Evolutionary conservation across 257 asterid genomes (phyloP).

Genomic region (Plantago ovata): DNA sequence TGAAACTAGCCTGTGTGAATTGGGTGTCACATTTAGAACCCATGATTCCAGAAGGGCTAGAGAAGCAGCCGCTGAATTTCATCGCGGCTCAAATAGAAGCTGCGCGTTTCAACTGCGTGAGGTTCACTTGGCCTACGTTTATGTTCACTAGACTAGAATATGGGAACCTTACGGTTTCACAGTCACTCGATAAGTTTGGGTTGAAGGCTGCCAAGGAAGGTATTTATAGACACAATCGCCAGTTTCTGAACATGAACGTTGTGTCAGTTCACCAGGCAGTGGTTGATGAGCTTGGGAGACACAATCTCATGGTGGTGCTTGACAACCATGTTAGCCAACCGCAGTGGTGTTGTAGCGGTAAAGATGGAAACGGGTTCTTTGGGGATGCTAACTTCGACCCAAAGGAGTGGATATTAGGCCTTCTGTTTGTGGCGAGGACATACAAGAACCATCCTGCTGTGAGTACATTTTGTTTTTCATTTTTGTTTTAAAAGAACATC

Average conservation of each 20-base stretch:
- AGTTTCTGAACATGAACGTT: slow-evolving; percentile 32
- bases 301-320: slow-evolving; percentile 53
- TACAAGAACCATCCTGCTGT: slow-evolving; percentile 41
- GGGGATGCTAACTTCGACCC: slow-evolving; percentile 57
- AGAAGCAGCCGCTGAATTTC: slow-evolving; percentile 38
- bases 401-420: slow-evolving; percentile 51
- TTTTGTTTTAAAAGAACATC: neutral
- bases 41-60: slow-evolving; percentile 61
- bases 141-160: slow-evolving; percentile 55
- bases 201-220: slow-evolving; percentile 42
- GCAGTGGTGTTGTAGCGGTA: slow-evolving; percentile 50
- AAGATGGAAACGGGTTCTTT: slow-evolving; percentile 73
- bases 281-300: slow-evolving; percentile 40
- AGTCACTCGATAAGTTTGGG: slow-evolving; percentile 35
- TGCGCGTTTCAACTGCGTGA: slow-evolving; percentile 66
- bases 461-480: slow-evolving; percentile 4
- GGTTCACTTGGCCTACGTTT: slow-evolving; percentile 64
- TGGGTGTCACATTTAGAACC: slow-evolving; percentile 62
- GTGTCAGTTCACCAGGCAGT: slow-evolving; percentile 47
- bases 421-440: slow-evolving; percentile 36
- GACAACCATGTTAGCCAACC: slow-evolving; percentile 74
- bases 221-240: slow-evolving; percentile 41
- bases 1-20: slow-evolving; percentile 53
- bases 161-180: slow-evolving; percentile 33
- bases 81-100: slow-evolving; percentile 23